Conservation (phyloP, 2,329 filamentous ascomycete genomes). For the Emmonsia crescens region DNA sequence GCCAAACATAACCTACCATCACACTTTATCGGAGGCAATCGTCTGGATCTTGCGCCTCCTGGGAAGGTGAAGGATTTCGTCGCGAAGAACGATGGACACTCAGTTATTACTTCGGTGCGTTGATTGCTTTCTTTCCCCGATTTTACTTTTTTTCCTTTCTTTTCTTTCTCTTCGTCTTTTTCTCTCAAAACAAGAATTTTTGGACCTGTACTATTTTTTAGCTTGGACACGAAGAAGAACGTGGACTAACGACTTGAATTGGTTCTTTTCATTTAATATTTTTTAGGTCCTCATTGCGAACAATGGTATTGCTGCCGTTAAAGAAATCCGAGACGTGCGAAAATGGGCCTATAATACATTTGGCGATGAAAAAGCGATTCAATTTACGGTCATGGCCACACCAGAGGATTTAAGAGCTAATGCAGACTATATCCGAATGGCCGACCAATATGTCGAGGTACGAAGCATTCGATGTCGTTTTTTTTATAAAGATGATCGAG, state of each 20-base stretch:
- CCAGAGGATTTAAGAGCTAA: constrained; percentile 96
- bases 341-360: constrained; percentile 99
- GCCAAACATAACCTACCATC: constrained; percentile 72
- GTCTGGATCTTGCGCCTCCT: constrained; percentile 66
- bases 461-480: constrained; percentile 14
- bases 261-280: neutral
- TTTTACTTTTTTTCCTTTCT: neutral
- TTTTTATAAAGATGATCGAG: neutral
- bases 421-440: constrained; percentile 99
- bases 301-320: constrained; percentile 98
- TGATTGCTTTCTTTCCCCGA: constrained; percentile 9
- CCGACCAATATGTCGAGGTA: constrained; percentile 94
- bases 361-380: constrained; percentile 93
- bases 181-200: neutral
- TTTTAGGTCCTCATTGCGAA: constrained; percentile 90
- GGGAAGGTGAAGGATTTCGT: constrained; percentile 97
- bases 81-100: constrained; percentile 77
- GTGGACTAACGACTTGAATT: neutral
- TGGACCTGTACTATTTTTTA: neutral
- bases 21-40: constrained; percentile 96
- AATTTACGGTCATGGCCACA: constrained; percentile 99
- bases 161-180: neutral
- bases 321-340: constrained; percentile 96
- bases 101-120: constrained; percentile 92
- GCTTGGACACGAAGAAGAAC: neutral